Evolutionary conservation across 352 stramenopile species (phyloP).

Genomic region (Phytophthora lateralis): DNA sequence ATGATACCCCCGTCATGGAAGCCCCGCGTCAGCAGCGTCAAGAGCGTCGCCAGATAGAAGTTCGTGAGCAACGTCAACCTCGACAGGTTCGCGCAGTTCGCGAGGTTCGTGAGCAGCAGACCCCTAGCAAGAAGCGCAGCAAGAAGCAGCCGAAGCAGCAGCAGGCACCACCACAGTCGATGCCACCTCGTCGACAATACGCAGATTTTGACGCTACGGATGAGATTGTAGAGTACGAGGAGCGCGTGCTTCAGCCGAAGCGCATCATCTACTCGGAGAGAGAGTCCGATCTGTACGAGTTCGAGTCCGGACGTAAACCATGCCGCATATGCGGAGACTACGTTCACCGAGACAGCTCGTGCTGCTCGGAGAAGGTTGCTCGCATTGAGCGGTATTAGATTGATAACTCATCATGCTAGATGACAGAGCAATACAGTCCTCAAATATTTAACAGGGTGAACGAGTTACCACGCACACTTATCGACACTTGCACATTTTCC

Average conservation of each 20-base stretch:
- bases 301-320: conserved; percentile 11
- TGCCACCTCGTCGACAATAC: conserved; percentile 6
- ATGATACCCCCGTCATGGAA: conserved; percentile 16
- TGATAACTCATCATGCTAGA: not conserved
- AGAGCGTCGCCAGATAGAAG: conserved; percentile 15
- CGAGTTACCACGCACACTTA: not conserved
- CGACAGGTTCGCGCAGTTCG: conserved; percentile 5
- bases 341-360: conserved; percentile 18
- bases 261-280: conserved; percentile 20
- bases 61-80: conserved; percentile 11
- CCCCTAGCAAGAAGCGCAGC: conserved; percentile 10
- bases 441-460: conserved; percentile 3
- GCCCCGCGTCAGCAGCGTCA: conserved; percentile 7
- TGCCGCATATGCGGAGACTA: conserved; percentile 22
- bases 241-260: conserved; percentile 12
- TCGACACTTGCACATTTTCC: not conserved
- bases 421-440: not conserved
- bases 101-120: conserved; percentile 9
- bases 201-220: conserved; percentile 14
- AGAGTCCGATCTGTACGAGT: conserved; percentile 21
- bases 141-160: conserved; percentile 7
- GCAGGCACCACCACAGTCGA: not conserved
- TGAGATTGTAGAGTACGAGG: conserved; percentile 26
- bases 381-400: conserved; percentile 9
- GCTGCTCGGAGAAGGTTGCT: conserved; percentile 21